Conservation (phyloP, 768 basidiomycete species). For the Phylloporus sp. region DNA sequence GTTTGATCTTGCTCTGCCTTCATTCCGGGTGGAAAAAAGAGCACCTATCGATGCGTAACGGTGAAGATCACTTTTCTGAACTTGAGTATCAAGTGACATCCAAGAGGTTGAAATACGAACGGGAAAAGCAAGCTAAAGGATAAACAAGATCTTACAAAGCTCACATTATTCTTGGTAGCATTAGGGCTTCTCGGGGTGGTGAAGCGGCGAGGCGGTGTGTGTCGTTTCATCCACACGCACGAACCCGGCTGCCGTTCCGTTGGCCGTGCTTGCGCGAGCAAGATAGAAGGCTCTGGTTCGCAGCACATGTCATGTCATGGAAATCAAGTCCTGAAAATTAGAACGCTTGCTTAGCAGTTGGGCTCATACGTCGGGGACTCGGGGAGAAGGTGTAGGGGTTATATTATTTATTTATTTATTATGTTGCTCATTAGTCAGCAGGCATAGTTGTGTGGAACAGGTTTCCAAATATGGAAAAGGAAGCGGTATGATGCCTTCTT, state of each 20-base stretch:
- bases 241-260: too few relatives aligned
- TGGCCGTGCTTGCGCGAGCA: too few relatives aligned
- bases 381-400: too few relatives aligned
- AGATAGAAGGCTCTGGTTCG: too few relatives aligned
- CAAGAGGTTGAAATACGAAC: not conserved
- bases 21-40: not conserved
- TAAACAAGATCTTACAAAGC: not conserved
- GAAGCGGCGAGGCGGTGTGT: too few relatives aligned
- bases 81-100: not conserved
- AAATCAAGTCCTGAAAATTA: too few relatives aligned
- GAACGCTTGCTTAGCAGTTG: too few relatives aligned
- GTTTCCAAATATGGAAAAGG: constrained; percentile 23
- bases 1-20: not conserved
- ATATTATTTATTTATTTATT: not conserved
- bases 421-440: constrained; percentile 17
- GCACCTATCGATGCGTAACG: not conserved
- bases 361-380: too few relatives aligned
- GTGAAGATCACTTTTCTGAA: not conserved
- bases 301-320: too few relatives aligned
- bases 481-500: constrained; percentile 18
- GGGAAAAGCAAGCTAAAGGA: not conserved
- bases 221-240: too few relatives aligned
- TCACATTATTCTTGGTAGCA: too few relatives aligned
- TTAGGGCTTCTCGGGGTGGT: too few relatives aligned
- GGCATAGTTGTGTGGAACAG: constrained; percentile 21